A percentile compares a stretch with the other conserved stretches of the same genome.
phyloP scores from a whole-genome alignment of 129 eudicot species.

The Lonicera japonica region DNA sequence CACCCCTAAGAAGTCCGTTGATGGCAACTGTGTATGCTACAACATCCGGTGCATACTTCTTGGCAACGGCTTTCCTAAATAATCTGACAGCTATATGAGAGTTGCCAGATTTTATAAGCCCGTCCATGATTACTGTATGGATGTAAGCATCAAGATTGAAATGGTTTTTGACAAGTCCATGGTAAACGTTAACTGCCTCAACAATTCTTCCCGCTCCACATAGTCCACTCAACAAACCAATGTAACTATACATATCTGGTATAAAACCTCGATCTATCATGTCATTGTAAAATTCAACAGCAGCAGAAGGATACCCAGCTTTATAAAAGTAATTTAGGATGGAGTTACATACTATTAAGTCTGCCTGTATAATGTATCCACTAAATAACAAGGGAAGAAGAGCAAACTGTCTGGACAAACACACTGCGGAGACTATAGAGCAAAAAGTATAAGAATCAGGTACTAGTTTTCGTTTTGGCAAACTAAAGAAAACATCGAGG shows the following conservation, averaged over 20 bases:
- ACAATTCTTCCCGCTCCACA: constrained; percentile 22
- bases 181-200: constrained; percentile 36
- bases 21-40: constrained; percentile 33
- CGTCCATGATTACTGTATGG: constrained; percentile 28
- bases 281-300: constrained; percentile 31
- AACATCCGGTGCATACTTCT: constrained; percentile 28
- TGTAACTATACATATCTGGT: constrained; percentile 39
- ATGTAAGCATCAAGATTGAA: constrained; percentile 42
- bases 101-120: constrained; percentile 28
- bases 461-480: constrained; percentile 19
- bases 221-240: constrained; percentile 30
- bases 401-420: constrained; percentile 20
- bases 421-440: constrained; percentile 19
- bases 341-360: constrained; percentile 35
- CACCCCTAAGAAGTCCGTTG: constrained; percentile 27
- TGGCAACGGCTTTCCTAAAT: constrained; percentile 24
- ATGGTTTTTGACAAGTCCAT: constrained; percentile 19
- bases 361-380: constrained; percentile 24
- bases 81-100: constrained; percentile 17
- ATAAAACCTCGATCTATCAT: constrained; percentile 30
- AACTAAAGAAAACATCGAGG: constrained; percentile 23
- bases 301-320: constrained; percentile 35
- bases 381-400: constrained; percentile 27
- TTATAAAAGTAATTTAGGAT: constrained; percentile 36
- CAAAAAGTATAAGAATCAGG: constrained; percentile 42